Conservation (phyloP, 2,329 filamentous ascomycete genomes). For the Venturia effusa region DNA sequence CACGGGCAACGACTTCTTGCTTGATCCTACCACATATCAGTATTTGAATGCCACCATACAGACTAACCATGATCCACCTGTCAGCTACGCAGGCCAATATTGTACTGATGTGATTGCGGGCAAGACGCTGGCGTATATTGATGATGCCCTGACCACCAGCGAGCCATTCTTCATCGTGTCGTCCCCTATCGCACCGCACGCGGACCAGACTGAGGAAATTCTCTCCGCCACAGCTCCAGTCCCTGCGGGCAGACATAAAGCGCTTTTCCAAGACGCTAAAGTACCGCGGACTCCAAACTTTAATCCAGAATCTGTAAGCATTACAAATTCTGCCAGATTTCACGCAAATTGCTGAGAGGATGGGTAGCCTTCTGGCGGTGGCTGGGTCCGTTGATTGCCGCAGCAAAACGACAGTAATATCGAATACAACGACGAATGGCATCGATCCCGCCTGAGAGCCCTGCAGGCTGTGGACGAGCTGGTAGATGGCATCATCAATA, state of each 20-base stretch:
- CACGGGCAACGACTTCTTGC: slow-evolving; percentile 30
- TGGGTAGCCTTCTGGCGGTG: slow-evolving; percentile 30
- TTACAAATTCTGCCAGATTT: background rate
- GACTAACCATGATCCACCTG: no score
- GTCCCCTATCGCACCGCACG: slow-evolving; percentile 57
- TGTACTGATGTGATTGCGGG: slow-evolving; percentile 48
- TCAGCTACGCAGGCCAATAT: slow-evolving; percentile 25
- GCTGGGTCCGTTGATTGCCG: slow-evolving; percentile 35
- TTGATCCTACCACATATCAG: slow-evolving; percentile 36
- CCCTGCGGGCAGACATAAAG: slow-evolving; percentile 47
- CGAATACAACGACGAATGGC: slow-evolving; percentile 43
- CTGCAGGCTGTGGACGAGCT: slow-evolving; percentile 46
- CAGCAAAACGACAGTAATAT: slow-evolving; percentile 36
- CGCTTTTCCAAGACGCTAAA: slow-evolving; percentile 49
- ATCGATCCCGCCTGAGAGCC: slow-evolving; percentile 38
- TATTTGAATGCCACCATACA: no score
- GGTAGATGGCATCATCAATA: slow-evolving; percentile 33
- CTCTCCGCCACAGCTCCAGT: slow-evolving; percentile 39
- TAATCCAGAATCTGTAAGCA: slow-evolving; percentile 41
- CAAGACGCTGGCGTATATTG: slow-evolving; percentile 49
- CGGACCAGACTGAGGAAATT: slow-evolving; percentile 26
- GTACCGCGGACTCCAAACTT: slow-evolving; percentile 55
- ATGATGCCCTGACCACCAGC: slow-evolving; percentile 43
- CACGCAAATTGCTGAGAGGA: background rate
- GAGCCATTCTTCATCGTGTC: slow-evolving; percentile 58